Evolutionary conservation across 768 basidiomycete species (phyloP).

Genomic region (Gloeopeniophorella convolvens): DNA sequence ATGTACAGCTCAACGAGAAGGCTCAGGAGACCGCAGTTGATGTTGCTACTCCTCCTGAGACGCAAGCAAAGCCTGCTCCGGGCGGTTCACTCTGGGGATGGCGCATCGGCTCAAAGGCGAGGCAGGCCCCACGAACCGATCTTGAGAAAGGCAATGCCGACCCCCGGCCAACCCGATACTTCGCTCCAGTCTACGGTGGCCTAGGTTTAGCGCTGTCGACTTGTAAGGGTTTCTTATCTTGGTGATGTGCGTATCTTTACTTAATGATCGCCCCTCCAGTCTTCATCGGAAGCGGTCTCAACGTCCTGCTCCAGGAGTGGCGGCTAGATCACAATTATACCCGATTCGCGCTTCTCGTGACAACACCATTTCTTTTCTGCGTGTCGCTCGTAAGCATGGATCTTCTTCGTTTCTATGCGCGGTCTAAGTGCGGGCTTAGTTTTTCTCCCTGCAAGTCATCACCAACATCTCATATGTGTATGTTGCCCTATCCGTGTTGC

Average conservation of each 20-base stretch:
- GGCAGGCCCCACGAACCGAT: slow-evolving; percentile 30
- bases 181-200: slow-evolving; percentile 72
- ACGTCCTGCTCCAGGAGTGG: slow-evolving; percentile 57
- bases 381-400: slow-evolving; percentile 54
- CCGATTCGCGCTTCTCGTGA: slow-evolving; percentile 60
- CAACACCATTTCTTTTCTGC: slow-evolving; percentile 68
- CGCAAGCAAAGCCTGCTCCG: slow-evolving; percentile 7
- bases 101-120: slow-evolving; percentile 27
- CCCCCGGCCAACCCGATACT: slow-evolving; percentile 40
- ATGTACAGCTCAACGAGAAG: slow-evolving; percentile 52
- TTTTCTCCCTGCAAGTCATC: slow-evolving; percentile 67
- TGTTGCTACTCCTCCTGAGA: neutral
- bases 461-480: slow-evolving; percentile 61
- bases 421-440: slow-evolving; percentile 34
- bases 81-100: slow-evolving; percentile 24
- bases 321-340: slow-evolving; percentile 54
- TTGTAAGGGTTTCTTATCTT: slow-evolving; percentile 39
- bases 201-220: slow-evolving; percentile 56
- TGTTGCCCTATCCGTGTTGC: slow-evolving; percentile 23
- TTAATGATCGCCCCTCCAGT: slow-evolving; percentile 33
- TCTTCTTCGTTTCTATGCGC: neutral
- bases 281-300: slow-evolving; percentile 60
- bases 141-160: slow-evolving; percentile 42
- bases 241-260: neutral
- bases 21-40: slow-evolving; percentile 14